These are phyloP conservation scores for Acidiella bohemica DNA, from an alignment of 495 filamentous ascomycete genomes.

Conservation along the genomic window DNA sequence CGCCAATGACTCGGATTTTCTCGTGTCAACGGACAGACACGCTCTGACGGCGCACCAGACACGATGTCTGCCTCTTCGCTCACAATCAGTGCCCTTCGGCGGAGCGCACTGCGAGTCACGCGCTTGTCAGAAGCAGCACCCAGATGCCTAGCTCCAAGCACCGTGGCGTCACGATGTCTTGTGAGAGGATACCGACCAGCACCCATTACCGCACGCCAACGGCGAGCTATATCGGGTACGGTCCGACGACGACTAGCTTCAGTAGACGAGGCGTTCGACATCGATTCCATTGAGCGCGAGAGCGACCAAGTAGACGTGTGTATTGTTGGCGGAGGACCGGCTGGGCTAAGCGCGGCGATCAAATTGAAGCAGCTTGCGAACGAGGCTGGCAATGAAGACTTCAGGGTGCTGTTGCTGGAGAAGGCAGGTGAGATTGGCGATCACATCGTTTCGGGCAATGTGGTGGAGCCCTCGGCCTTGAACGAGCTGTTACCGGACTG, in stretches of 20 bases:
- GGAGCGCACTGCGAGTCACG: neutral
- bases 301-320: slow-evolving; percentile 90
- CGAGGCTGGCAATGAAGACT: slow-evolving; percentile 89
- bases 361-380: slow-evolving; percentile 91
- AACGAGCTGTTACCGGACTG: slow-evolving; percentile 90
- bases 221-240: slow-evolving; percentile 8
- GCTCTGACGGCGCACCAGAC: too few relatives aligned
- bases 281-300: slow-evolving; percentile 63
- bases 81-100: too few relatives aligned
- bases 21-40: too few relatives aligned
- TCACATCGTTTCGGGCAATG: slow-evolving; percentile 91
- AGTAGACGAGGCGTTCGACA: slow-evolving; percentile 56
- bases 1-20: too few relatives aligned
- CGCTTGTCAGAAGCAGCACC: neutral
- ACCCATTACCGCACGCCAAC: slow-evolving; percentile 9
- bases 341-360: slow-evolving; percentile 85
- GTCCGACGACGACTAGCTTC: slow-evolving; percentile 33
- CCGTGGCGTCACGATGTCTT: slow-evolving; percentile 3
- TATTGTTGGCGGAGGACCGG: slow-evolving; percentile 89
- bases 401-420: slow-evolving; percentile 82
- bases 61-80: too few relatives aligned
- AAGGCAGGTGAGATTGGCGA: slow-evolving; percentile 93
- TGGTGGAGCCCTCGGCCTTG: slow-evolving; percentile 79
- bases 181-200: slow-evolving; percentile 7
- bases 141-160: neutral